phyloP scores from a whole-genome alignment of 768 basidiomycete species.

The Leccinum fibrillosum region DNA sequence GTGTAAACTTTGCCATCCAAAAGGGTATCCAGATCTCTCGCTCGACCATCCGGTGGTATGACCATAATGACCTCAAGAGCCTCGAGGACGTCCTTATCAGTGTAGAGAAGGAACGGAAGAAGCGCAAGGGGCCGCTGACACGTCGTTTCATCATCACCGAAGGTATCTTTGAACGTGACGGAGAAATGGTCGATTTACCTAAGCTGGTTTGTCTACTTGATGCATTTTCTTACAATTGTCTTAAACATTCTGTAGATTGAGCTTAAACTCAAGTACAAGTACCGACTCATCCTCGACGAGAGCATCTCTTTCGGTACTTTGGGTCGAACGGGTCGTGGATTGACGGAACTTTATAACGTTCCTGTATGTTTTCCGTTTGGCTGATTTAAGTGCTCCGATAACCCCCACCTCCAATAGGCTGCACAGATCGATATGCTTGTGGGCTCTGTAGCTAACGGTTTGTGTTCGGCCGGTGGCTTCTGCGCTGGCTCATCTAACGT shows the following conservation, averaged over 20 bases:
- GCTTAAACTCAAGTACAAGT: slow-evolving; percentile 93
- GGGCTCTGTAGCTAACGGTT: slow-evolving; percentile 81
- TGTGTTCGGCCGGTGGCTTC: slow-evolving; percentile 88
- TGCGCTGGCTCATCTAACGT: slow-evolving; percentile 85
- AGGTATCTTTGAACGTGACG: slow-evolving; percentile 95
- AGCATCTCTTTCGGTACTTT: slow-evolving; percentile 90
- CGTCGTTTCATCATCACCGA: slow-evolving; percentile 95
- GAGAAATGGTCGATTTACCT: slow-evolving; percentile 87
- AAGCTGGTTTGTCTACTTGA: slow-evolving; percentile 70
- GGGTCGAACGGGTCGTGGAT: slow-evolving; percentile 89
- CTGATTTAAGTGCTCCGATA: not conserved
- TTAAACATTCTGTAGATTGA: slow-evolving; percentile 62
- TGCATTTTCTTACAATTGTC: not conserved
- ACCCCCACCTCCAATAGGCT: slow-evolving; percentile 48
- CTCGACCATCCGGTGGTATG: slow-evolving; percentile 90
- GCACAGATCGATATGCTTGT: slow-evolving; percentile 92
- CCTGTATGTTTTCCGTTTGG: slow-evolving; percentile 54
- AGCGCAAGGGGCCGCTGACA: slow-evolving; percentile 77
- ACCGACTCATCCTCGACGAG: slow-evolving; percentile 92
- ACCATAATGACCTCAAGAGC: slow-evolving; percentile 91
- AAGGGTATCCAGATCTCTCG: slow-evolving; percentile 94
- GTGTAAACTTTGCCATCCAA: slow-evolving; percentile 93
- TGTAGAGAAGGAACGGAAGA: slow-evolving; percentile 86
- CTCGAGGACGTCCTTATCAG: slow-evolving; percentile 83
- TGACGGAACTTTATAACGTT: slow-evolving; percentile 93